Evolutionary conservation across 495 filamentous ascomycete species (phyloP).

Genomic region (Choiromyces venosus): DNA sequence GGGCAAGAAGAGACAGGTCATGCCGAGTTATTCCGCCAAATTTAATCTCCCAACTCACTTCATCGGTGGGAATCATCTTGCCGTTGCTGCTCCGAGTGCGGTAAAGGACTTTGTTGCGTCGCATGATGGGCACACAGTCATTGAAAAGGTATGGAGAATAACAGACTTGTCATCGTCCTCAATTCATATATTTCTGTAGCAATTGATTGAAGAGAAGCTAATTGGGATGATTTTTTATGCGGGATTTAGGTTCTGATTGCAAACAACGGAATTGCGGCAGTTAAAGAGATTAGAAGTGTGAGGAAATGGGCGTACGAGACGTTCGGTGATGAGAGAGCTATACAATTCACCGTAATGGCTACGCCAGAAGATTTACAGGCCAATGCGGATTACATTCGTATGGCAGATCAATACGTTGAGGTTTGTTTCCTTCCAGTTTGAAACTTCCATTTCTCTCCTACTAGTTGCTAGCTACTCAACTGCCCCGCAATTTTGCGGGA

Average conservation of each 20-base stretch:
- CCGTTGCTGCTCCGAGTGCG: constrained; percentile 65
- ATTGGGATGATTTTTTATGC: neutral
- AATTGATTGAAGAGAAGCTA: neutral
- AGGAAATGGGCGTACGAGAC: constrained; percentile 99
- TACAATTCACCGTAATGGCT: constrained; percentile 99
- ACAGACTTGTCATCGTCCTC: neutral
- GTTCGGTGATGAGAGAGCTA: constrained; percentile 94
- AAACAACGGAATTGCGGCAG: constrained; percentile 99
- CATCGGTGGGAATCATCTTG: constrained; percentile 85
- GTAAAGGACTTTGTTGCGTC: constrained; percentile 92
- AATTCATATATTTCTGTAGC: neutral
- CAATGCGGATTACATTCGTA: constrained; percentile 98
- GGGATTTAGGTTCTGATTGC: constrained; percentile 81
- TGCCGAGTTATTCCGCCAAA: constrained; percentile 58
- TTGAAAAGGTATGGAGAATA: constrained; percentile 85
- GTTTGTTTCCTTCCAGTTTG: constrained; percentile 45
- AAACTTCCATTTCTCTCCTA: neutral
- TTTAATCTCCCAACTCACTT: constrained; percentile 83
- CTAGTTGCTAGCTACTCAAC: neutral
- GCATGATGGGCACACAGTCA: constrained; percentile 92
- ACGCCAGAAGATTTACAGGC: constrained; percentile 97
- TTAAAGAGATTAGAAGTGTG: constrained; percentile 97
- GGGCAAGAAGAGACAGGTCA: constrained; percentile 36
- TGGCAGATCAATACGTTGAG: constrained; percentile 99
- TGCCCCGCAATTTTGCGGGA: neutral